Percentiles rank a stretch among this genome's conserved stretches.
Conservation (phyloP, 2,329 filamentous ascomycete species). For the Fusarium armeniacum region DNA sequence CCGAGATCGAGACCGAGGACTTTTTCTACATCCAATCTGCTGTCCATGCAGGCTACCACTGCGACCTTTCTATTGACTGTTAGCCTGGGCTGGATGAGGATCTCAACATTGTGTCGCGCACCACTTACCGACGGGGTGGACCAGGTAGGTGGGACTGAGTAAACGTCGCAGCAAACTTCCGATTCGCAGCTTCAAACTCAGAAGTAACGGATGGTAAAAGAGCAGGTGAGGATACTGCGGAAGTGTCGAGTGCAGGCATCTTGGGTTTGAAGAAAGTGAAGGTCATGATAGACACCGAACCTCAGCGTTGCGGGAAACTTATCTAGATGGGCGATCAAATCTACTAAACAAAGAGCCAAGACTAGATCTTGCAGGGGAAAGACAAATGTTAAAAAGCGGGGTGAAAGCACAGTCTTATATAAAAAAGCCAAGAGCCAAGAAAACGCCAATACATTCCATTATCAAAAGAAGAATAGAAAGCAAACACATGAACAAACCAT, state of each 20-base stretch:
- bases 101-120: background rate
- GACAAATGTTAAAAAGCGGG: background rate
- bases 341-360: conserved; percentile 12
- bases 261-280: background rate
- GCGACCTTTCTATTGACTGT: conserved; percentile 51
- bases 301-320: accelerated
- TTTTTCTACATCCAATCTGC: conserved; percentile 75
- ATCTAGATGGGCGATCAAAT: background rate
- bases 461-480: conserved; percentile 2
- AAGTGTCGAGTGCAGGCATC: conserved; percentile 28
- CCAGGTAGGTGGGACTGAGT: conserved; percentile 43
- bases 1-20: conserved; percentile 75
- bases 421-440: conserved; percentile 15
- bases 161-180: conserved; percentile 42
- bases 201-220: conserved; percentile 28
- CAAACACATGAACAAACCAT: background rate
- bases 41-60: conserved; percentile 84
- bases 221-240: background rate
- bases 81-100: too few species aligned
- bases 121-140: conserved; percentile 44
- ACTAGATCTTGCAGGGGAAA: background rate
- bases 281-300: accelerated
- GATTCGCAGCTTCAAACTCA: conserved; percentile 47
- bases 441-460: conserved; percentile 6
- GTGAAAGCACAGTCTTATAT: background rate